Base-by-base conservation (phyloP, 805 yeast species). In the Zygotorulaspora chibaensis region DNA sequence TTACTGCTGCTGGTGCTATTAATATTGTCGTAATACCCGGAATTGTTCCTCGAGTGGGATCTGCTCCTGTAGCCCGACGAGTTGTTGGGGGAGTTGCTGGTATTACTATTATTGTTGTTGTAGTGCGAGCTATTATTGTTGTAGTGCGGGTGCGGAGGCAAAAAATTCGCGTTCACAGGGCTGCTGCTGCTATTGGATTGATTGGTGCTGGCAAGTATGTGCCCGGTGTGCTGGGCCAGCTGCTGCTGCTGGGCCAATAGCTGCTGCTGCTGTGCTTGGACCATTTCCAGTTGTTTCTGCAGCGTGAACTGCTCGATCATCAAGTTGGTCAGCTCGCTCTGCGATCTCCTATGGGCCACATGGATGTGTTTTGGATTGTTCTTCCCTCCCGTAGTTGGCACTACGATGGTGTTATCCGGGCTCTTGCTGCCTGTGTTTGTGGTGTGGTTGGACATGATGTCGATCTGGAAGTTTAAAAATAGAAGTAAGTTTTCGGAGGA, bases 321-420 rank as follows among this genome's bases (percentile, higher is more conserved):
- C 53, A 91, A 72, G 45, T 84, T 85, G 2, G 98, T 91, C 63
- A 93, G 74, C 65, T 93, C 99, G 55, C 90, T 81, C n/a, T 97
- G 97, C 2, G 97, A 85, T 50, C 96, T 78, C 60, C 98, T 79
- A 61, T 93, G 98, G n/a, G 98, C 98, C 53, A 91, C 89, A 68
- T 89, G 95, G 49, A 93, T 74, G 50, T 79, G 80, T 54, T 77
- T 76, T 33, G 84, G 83, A 45, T 66, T 65, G 48, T 71, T 71
- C 34, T 64, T 69, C 3, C 72, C 69, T 27, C 61, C 58, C 11
- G 71, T 62, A 16, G 68, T 57, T 38, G 59, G 52, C 33, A 56
- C 64, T 42, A 48, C 55, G 41, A 44, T 52, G 35, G 52, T 52
- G 30, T 54, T 58, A 29, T 51, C 57, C 36, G 48, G 51, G 30